phyloP scores from a whole-genome alignment of 139 green algal species.

The Coelastrella sp. region DNA sequence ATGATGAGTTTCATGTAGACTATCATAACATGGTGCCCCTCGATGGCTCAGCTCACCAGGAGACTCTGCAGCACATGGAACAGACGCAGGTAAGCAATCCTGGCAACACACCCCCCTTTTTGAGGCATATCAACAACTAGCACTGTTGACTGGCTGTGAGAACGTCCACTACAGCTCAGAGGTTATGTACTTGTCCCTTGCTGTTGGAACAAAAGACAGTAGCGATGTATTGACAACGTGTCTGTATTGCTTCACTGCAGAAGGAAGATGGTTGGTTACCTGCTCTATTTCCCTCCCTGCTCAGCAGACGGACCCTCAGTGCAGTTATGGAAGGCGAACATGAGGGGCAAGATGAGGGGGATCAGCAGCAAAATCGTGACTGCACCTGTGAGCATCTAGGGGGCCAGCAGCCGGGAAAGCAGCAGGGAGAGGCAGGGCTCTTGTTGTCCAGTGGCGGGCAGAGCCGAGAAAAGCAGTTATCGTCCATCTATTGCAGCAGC shows the following conservation, averaged over 20 bases:
- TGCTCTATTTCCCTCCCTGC: not conserved
- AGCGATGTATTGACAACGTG: not conserved
- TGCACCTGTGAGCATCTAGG: not conserved
- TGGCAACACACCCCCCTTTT: no score
- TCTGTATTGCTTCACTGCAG: not conserved
- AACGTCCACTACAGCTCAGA: no score
- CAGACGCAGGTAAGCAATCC: no score
- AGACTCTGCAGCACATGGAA: no score
- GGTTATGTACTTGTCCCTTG: not conserved
- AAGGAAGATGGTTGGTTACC: conserved; percentile 6
- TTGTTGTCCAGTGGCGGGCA: no score
- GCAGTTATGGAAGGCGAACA: conserved; percentile 21
- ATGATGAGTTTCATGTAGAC: not conserved
- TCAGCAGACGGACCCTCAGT: conserved; percentile 16
- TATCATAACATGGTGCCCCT: not conserved
- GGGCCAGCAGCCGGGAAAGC: not conserved
- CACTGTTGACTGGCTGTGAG: no score
- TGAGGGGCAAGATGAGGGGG: conserved; percentile 21
- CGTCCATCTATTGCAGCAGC: no score
- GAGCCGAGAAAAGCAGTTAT: no score
- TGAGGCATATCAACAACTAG: not conserved
- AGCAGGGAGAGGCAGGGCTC: not conserved
- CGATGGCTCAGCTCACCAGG: not conserved
- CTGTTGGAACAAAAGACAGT: not conserved
- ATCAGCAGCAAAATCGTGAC: conserved; percentile 14